These are phyloP conservation scores for Vigna trinervia DNA, from an alignment of 306 rosid genomes.

Conservation along the genomic window DNA sequence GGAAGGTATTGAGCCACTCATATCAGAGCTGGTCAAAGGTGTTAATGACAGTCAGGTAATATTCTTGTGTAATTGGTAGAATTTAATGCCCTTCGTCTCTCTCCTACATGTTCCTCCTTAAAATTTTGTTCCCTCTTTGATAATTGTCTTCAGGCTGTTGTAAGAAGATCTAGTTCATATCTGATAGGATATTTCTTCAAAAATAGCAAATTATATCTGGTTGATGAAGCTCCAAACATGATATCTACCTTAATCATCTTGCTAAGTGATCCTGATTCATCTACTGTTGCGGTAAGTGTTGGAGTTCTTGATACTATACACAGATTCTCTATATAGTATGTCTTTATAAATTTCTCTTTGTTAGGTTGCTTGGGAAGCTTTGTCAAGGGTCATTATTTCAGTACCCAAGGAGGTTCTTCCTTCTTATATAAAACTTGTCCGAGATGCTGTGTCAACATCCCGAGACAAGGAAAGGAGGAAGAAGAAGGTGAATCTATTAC, in stretches of 20 bases:
- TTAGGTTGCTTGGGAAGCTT: slow-evolving; percentile 94
- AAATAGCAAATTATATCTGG: slow-evolving; percentile 90
- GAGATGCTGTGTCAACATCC: slow-evolving; percentile 96
- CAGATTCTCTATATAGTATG: slow-evolving; percentile 29
- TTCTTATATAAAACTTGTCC: slow-evolving; percentile 85
- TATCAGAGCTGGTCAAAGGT: slow-evolving; percentile 84
- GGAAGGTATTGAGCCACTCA: slow-evolving; percentile 87
- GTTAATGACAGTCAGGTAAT: slow-evolving; percentile 82
- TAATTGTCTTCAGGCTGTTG: slow-evolving; percentile 68
- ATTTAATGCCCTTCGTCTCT: background rate
- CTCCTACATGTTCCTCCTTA: background rate
- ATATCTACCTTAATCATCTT: slow-evolving; percentile 82
- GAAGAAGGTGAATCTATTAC: slow-evolving; percentile 72
- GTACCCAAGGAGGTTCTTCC: slow-evolving; percentile 93
- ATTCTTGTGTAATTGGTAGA: slow-evolving; percentile 6
- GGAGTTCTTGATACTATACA: slow-evolving; percentile 37
- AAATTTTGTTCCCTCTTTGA: slow-evolving; percentile 17
- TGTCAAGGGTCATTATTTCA: slow-evolving; percentile 81
- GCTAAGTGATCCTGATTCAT: slow-evolving; percentile 89
- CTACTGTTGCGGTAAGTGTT: slow-evolving; percentile 72
- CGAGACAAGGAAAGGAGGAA: slow-evolving; percentile 95
- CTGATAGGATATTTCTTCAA: slow-evolving; percentile 92
- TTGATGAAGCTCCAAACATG: slow-evolving; percentile 91
- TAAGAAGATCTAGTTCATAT: slow-evolving; percentile 82
- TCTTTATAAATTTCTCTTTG: slow-evolving; percentile 33